These are phyloP conservation scores for Talaromyces sp. DNA, from an alignment of 2,329 filamentous ascomycete species.

Conservation along the genomic window DNA sequence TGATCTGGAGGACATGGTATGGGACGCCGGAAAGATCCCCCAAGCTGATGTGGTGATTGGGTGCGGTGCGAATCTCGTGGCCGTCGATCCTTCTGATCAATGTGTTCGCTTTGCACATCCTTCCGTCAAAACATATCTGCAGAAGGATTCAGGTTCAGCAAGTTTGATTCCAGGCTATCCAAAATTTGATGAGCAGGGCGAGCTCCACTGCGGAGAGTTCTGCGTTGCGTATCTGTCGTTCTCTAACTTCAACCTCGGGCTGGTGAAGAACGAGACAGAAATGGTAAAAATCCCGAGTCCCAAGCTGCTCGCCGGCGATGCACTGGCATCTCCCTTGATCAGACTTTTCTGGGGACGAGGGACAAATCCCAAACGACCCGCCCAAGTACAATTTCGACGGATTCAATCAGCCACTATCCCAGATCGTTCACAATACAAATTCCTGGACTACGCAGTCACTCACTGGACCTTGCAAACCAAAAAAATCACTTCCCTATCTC, in stretches of 20 bases:
- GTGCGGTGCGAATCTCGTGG: constrained; percentile 27
- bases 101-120: constrained; percentile 27
- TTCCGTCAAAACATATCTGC: constrained; percentile 25
- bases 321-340: background rate
- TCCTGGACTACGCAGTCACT: constrained; percentile 23
- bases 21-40: constrained; percentile 23
- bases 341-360: constrained; percentile 8
- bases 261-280: constrained; percentile 15
- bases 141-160: constrained; percentile 17
- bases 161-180: constrained; percentile 16
- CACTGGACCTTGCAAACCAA: constrained; percentile 25
- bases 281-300: constrained; percentile 7
- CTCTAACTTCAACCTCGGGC: constrained; percentile 24
- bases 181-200: constrained; percentile 12
- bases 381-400: background rate
- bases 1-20: constrained; percentile 21
- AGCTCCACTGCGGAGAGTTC: constrained; percentile 25
- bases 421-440: constrained; percentile 21
- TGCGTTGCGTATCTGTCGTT: constrained; percentile 27
- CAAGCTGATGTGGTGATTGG: constrained; percentile 23
- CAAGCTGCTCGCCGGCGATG: background rate
- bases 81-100: constrained; percentile 23
- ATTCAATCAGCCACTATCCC: constrained; percentile 17
- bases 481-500: constrained; percentile 13
- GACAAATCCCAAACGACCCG: background rate